These are phyloP conservation scores for Cocos nucifera DNA, from an alignment of 176 grass and related monocot species.

Conservation along the genomic window DNA sequence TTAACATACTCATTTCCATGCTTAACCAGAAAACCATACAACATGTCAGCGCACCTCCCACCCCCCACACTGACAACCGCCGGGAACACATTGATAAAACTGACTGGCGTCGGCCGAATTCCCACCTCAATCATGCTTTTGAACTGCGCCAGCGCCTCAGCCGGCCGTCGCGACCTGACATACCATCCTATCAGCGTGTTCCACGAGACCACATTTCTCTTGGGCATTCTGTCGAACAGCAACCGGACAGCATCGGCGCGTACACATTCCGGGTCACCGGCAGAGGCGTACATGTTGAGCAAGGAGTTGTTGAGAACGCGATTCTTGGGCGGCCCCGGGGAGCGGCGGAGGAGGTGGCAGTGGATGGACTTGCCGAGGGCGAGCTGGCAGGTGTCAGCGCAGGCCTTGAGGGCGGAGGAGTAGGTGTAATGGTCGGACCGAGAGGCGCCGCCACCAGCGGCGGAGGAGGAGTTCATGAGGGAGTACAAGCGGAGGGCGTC, in stretches of 20 bases:
- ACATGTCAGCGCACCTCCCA: constrained; percentile 11
- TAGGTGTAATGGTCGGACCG: constrained; percentile 84
- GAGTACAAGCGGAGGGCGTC: constrained; percentile 73
- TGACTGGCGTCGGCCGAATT: constrained; percentile 50
- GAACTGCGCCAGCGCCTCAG: constrained; percentile 45
- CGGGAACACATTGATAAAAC: constrained; percentile 59
- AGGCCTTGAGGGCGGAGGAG: constrained; percentile 79
- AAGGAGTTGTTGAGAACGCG: constrained; percentile 74
- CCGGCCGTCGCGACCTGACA: constrained; percentile 35
- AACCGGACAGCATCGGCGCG: constrained; percentile 28
- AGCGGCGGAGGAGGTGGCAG: constrained; percentile 53
- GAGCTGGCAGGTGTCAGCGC: constrained; percentile 51
- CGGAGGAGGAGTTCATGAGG: constrained; percentile 44
- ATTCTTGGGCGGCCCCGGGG: constrained; percentile 29
- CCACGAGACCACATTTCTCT: constrained; percentile 67
- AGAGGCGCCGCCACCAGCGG: constrained; percentile 7
- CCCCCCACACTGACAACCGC: not conserved
- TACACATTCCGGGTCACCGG: not conserved
- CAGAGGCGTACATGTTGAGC: constrained; percentile 80
- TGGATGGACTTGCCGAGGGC: constrained; percentile 66
- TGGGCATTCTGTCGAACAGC: constrained; percentile 69
- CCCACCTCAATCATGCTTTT: constrained; percentile 46
- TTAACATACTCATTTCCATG: constrained; percentile 44
- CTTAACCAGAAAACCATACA: constrained; percentile 73
- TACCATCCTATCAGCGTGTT: constrained; percentile 81